Conservation (phyloP, 2,329 filamentous ascomycete species). For the Chaetothyriales sp. region DNA sequence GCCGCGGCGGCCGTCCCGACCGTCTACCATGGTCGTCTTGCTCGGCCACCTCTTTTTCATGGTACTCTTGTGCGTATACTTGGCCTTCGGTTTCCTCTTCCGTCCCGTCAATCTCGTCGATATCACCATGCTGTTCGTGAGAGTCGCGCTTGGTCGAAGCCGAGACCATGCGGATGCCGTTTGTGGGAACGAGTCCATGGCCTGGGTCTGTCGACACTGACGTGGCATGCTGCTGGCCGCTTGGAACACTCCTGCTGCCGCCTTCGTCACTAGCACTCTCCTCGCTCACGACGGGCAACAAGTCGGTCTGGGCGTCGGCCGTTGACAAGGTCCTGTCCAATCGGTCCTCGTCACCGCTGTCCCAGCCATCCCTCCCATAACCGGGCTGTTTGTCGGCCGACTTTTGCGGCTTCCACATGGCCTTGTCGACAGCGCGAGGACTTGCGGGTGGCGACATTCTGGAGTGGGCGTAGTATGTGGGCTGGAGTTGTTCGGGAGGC, state of each 20-base stretch:
- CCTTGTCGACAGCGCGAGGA: conserved; percentile 34
- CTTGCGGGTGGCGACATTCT: conserved; percentile 18
- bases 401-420: conserved; percentile 48
- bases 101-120: neutral
- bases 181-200: neutral
- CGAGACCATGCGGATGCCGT: neutral
- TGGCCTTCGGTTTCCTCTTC: neutral
- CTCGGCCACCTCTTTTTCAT: neutral
- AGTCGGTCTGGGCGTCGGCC: conserved; percentile 42
- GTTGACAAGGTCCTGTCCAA: conserved; percentile 50
- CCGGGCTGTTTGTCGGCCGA: conserved; percentile 45
- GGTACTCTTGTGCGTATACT: neutral
- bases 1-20: neutral
- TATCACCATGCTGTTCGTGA: neutral
- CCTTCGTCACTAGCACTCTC: neutral
- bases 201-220: neutral
- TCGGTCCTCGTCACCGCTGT: conserved; percentile 42
- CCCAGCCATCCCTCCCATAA: conserved; percentile 22
- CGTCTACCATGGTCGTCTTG: neutral
- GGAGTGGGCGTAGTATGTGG: conserved; percentile 7
- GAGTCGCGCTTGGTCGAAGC: neutral
- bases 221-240: neutral
- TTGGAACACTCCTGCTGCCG: neutral
- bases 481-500: neutral
- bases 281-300: conserved; percentile 57